Percentiles rank a stretch among this genome's conserved stretches.
Conservation (phyloP, 192 early-diverging fungal species). For the Backusella tuberculispora region DNA sequence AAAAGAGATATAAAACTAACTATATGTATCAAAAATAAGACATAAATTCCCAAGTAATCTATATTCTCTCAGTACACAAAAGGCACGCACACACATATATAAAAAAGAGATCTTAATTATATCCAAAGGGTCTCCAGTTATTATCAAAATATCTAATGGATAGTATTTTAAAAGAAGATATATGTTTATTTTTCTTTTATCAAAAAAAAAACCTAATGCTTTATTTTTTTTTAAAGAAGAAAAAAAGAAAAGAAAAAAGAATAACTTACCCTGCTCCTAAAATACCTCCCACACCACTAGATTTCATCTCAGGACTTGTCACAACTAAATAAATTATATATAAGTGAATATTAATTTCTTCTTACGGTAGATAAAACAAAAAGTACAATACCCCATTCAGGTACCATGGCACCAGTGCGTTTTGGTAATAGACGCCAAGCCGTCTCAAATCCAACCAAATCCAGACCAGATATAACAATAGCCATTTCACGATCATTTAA, state of each 20-base stretch:
- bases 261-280: constrained; percentile 52
- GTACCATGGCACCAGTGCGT: constrained; percentile 52
- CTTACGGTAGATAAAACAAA: background rate
- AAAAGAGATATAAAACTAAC: too few species aligned
- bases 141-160: constrained; percentile 38
- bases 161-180: background rate
- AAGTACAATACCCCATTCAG: constrained; percentile 48
- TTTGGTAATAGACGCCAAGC: constrained; percentile 52
- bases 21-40: too few species aligned
- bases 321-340: constrained; percentile 33
- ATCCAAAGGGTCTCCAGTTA: constrained; percentile 35
- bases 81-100: background rate
- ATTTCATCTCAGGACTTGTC: constrained; percentile 47
- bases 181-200: background rate
- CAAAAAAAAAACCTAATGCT: too few species aligned
- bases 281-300: constrained; percentile 55
- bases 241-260: background rate
- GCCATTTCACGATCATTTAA: constrained; percentile 31
- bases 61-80: too few species aligned
- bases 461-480: constrained; percentile 49
- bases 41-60: too few species aligned
- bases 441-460: constrained; percentile 43
- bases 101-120: background rate
- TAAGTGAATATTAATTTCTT: background rate
- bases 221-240: too few species aligned